Evolutionary conservation across 1,284 basidiomycete genomes (phyloP).

Genomic region (Rhizoctonia solani): DNA sequence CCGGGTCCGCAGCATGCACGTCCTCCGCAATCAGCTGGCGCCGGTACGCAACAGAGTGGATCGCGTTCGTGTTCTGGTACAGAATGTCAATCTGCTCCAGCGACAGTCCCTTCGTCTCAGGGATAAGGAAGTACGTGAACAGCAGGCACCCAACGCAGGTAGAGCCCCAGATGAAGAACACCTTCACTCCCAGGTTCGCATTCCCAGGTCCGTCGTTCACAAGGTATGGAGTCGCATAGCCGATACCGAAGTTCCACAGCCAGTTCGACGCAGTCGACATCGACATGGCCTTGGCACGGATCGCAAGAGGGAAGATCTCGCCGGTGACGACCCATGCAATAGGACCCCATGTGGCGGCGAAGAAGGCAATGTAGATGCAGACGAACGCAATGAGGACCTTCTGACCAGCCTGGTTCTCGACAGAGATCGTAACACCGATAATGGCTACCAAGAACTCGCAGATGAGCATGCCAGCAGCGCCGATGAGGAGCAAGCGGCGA

Average conservation of each 20-base stretch:
- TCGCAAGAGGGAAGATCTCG: slow-evolving; percentile 71
- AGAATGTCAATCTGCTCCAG: slow-evolving; percentile 73
- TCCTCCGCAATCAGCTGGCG: slow-evolving; percentile 49
- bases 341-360: slow-evolving; percentile 78
- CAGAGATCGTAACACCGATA: slow-evolving; percentile 65
- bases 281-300: slow-evolving; percentile 78
- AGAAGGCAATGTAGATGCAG: slow-evolving; percentile 67
- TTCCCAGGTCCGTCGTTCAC: slow-evolving; percentile 48
- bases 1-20: slow-evolving; percentile 32
- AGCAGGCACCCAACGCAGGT: slow-evolving; percentile 69
- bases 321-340: slow-evolving; percentile 77
- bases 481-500: slow-evolving; percentile 72
- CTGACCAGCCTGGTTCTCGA: slow-evolving; percentile 52
- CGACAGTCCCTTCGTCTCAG: slow-evolving; percentile 67
- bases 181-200: slow-evolving; percentile 68
- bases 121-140: slow-evolving; percentile 72
- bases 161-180: slow-evolving; percentile 91
- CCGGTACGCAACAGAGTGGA: slow-evolving; percentile 56
- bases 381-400: slow-evolving; percentile 68
- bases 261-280: slow-evolving; percentile 73
- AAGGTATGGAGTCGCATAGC: slow-evolving; percentile 72
- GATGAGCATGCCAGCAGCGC: slow-evolving; percentile 69
- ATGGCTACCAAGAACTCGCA: slow-evolving; percentile 77
- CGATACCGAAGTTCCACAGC: slow-evolving; percentile 70
- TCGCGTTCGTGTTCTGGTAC: slow-evolving; percentile 57